These are phyloP conservation scores for Nemania serpens DNA, from an alignment of 2,329 filamentous ascomycete genomes.

Conservation along the genomic window DNA sequence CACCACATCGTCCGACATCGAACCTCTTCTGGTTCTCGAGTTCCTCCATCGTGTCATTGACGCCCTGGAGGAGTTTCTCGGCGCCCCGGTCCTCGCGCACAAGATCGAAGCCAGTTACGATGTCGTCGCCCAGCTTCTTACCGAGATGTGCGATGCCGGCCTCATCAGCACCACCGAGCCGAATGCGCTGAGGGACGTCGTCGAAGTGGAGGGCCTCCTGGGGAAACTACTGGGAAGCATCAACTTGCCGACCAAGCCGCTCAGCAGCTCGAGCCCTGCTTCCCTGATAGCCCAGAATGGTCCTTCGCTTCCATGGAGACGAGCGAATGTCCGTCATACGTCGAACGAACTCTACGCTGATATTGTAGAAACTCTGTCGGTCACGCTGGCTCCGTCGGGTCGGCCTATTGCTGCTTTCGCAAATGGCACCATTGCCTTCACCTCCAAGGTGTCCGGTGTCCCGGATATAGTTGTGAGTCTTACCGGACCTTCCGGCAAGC, in stretches of 20 bases:
- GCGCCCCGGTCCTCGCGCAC: slow-evolving; percentile 79
- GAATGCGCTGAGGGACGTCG: slow-evolving; percentile 87
- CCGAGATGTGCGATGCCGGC: slow-evolving; percentile 95
- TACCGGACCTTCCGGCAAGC: slow-evolving; percentile 79
- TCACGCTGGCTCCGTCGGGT: slow-evolving; percentile 89
- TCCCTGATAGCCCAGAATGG: slow-evolving; percentile 52
- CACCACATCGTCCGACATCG: slow-evolving; percentile 82
- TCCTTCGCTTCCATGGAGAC: slow-evolving; percentile 79
- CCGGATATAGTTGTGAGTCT: slow-evolving; percentile 86
- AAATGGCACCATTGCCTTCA: slow-evolving; percentile 93
- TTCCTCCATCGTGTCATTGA: slow-evolving; percentile 94
- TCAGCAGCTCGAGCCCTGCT: slow-evolving; percentile 46
- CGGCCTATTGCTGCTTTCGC: slow-evolving; percentile 84
- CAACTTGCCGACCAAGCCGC: slow-evolving; percentile 68
- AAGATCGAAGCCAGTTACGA: slow-evolving; percentile 93
- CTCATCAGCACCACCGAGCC: slow-evolving; percentile 88
- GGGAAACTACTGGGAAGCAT: slow-evolving; percentile 88
- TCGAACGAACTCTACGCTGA: slow-evolving; percentile 98
- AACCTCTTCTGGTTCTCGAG: slow-evolving; percentile 88
- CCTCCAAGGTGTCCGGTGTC: slow-evolving; percentile 90
- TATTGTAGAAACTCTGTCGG: slow-evolving; percentile 84
- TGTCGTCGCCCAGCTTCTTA: slow-evolving; percentile 88
- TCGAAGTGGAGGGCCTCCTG: slow-evolving; percentile 89
- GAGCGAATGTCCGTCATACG: slow-evolving; percentile 90
- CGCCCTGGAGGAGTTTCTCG: slow-evolving; percentile 91